phyloP scores from a whole-genome alignment of 768 basidiomycete genomes.

The Hygrophorus pudorinus region DNA sequence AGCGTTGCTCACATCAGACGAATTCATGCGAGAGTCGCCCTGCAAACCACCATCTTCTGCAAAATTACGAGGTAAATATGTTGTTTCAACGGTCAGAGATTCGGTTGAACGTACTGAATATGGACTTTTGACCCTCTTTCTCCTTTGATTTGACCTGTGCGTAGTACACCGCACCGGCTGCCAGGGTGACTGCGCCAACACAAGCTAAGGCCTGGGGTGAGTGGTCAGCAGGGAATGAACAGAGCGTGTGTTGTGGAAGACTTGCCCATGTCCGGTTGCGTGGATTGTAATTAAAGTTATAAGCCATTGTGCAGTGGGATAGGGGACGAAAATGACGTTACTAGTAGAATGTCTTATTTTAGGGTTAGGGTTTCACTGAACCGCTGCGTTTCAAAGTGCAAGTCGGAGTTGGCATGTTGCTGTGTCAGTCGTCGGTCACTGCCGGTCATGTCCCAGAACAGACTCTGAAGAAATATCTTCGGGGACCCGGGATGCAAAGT shows the following conservation, averaged over 20 bases:
- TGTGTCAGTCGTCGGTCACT: too few relatives aligned
- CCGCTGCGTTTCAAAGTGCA: too few relatives aligned
- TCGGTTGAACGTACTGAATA: too few relatives aligned
- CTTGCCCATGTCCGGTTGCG: background rate
- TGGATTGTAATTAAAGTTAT: background rate
- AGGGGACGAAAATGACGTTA: background rate
- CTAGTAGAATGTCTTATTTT: background rate
- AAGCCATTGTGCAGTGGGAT: background rate
- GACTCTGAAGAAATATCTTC: too few relatives aligned
- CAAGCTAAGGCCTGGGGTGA: conserved; percentile 8
- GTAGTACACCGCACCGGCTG: conserved; percentile 7
- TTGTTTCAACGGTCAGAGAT: too few relatives aligned
- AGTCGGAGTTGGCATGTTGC: background rate
- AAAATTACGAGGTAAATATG: too few relatives aligned
- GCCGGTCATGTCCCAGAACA: too few relatives aligned
- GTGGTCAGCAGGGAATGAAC: background rate
- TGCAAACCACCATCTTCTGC: too few relatives aligned
- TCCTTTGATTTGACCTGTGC: conserved; percentile 4
- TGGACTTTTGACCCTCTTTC: conserved; percentile 5
- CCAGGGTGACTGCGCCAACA: conserved; percentile 8
- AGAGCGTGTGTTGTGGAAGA: background rate
- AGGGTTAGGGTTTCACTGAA: background rate
- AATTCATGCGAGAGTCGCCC: too few relatives aligned
- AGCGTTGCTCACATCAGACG: too few relatives aligned
- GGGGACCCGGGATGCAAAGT: too few relatives aligned